Percentiles rank a stretch among this genome's conserved stretches.
Conservation (phyloP, 495 filamentous ascomycete genomes). For the Aspergillus bertholletiae region DNA sequence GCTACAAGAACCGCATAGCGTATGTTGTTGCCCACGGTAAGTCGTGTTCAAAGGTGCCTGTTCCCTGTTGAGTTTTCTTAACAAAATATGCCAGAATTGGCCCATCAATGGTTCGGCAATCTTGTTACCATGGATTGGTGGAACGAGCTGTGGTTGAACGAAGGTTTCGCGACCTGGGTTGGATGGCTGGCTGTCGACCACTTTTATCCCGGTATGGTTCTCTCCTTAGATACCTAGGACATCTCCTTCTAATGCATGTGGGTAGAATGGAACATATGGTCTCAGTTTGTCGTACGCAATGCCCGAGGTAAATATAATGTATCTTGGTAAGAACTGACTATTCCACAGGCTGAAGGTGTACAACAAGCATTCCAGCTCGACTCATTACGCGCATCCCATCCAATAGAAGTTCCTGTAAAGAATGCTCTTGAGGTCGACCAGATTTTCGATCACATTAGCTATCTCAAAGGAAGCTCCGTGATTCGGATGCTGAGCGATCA, state of each 20-base stretch:
- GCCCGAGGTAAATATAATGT: slow-evolving; percentile 46
- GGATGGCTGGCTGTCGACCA: slow-evolving; percentile 92
- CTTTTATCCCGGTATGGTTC: slow-evolving; percentile 67
- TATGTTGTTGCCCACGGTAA: slow-evolving; percentile 83
- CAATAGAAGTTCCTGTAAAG: slow-evolving; percentile 88
- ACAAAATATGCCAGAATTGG: slow-evolving; percentile 57
- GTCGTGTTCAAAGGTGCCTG: slow-evolving; percentile 3
- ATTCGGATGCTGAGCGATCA: slow-evolving; percentile 91
- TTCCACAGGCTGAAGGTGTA: slow-evolving; percentile 72
- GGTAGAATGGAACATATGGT: slow-evolving; percentile 88
- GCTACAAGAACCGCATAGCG: slow-evolving; percentile 85
- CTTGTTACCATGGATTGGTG: slow-evolving; percentile 80
- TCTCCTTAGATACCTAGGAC: not conserved
- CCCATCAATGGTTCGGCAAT: slow-evolving; percentile 99
- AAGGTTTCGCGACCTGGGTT: slow-evolving; percentile 97
- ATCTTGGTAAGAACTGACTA: slow-evolving; percentile 28
- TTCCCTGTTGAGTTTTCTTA: slow-evolving; percentile 7
- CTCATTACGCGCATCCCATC: slow-evolving; percentile 83
- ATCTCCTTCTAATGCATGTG: slow-evolving; percentile 5
- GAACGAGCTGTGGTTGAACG: slow-evolving; percentile 96
- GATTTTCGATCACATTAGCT: slow-evolving; percentile 94
- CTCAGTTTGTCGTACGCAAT: slow-evolving; percentile 79
- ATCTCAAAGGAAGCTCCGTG: slow-evolving; percentile 90
- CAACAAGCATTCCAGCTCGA: slow-evolving; percentile 89
- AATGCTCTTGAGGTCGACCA: slow-evolving; percentile 93